phyloP scores from a whole-genome alignment of 768 basidiomycete species.

The Harrya chromipes region DNA sequence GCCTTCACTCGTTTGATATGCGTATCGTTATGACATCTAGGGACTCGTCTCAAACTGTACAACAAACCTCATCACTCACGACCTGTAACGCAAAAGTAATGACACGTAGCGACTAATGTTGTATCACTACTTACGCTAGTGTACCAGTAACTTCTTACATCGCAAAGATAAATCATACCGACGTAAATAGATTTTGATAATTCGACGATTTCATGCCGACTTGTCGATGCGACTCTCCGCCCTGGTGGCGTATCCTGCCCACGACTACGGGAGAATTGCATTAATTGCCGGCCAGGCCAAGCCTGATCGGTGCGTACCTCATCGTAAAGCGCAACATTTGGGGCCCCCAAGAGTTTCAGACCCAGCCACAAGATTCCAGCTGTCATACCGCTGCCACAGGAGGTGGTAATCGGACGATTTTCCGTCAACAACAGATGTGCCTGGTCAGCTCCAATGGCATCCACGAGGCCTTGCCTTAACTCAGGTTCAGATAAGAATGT shows the following conservation, averaged over 20 bases:
- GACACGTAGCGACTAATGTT: constrained; percentile 22
- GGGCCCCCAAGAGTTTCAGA: constrained; percentile 65
- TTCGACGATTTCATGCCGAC: constrained; percentile 18
- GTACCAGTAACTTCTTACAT: constrained; percentile 13
- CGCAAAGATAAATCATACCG: constrained; percentile 6
- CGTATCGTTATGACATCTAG: constrained; percentile 18
- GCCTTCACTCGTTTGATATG: constrained; percentile 18
- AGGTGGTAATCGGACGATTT: constrained; percentile 60
- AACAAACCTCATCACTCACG: constrained; percentile 12
- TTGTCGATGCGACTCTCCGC: constrained; percentile 71
- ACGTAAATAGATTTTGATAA: constrained; percentile 5
- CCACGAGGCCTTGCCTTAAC: constrained; percentile 56
- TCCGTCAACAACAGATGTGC: constrained; percentile 59
- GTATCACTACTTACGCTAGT: constrained; percentile 28
- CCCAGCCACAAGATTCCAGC: constrained; percentile 93
- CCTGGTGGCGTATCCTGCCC: constrained; percentile 90
- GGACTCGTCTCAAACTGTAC: constrained; percentile 12
- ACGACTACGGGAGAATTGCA: constrained; percentile 58
- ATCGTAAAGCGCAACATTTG: constrained; percentile 78
- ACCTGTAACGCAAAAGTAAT: constrained; percentile 11
- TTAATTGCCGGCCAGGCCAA: constrained; percentile 16
- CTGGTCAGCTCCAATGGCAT: constrained; percentile 58
- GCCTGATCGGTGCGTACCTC: constrained; percentile 57
- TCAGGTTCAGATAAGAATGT: constrained; percentile 57
- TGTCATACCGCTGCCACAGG: constrained; percentile 99